Evolutionary conservation across 179 eudicot species (phyloP), one percentile per base, ranked within the genome.

Genomic region (Silene coronaria): DNA sequence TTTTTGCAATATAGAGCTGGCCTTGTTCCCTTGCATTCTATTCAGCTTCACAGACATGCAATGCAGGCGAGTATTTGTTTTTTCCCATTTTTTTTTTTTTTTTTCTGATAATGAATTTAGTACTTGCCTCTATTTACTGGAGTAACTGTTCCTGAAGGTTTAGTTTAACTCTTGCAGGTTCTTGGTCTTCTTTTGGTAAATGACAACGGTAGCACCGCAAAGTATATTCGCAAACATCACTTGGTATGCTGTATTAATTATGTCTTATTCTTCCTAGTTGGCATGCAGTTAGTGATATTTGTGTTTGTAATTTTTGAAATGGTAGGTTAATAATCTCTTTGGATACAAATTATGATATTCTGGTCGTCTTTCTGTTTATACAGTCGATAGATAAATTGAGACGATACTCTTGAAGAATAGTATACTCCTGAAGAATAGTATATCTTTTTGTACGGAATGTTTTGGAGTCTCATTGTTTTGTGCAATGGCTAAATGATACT

Each of bases 21-120:
- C 58, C 91, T 89, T 70, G 85, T 87, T 76, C 89, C 97, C 65
- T 83, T 96, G 87, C 99, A 96, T 76, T 87, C 97, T 74, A 90
- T 94, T 84, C 98, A 96, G 91, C 96, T 96, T 80, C 91, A 96
- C 73, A 87, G 99, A 77, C 99, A 96, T 81, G 99, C 99, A 74
- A 96, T 90, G 98, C 99, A 96, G 97, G 99, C 85, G 76, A 78
- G 84, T 75, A 2, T 76, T 67, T 36, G 24, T 30, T 55, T 45
- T 22, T 17, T 13, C 1, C 23, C 2, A n/a, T n/a, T n/a, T n/a
- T n/a, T n/a, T n/a, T n/a, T n/a, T n/a, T n/a, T n/a, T n/a, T 46
- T 5, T 59, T 24, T n/a, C 34, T 59, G 8, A 53, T 38, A 30
- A 22, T n/a, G 19, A 28, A 16, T 63, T 2, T 27, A 69, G 67